Percentiles rank a stretch among this genome's conserved stretches.
Conservation (phyloP, 257 asterid genomes). For the Solanum gandarillasii region DNA sequence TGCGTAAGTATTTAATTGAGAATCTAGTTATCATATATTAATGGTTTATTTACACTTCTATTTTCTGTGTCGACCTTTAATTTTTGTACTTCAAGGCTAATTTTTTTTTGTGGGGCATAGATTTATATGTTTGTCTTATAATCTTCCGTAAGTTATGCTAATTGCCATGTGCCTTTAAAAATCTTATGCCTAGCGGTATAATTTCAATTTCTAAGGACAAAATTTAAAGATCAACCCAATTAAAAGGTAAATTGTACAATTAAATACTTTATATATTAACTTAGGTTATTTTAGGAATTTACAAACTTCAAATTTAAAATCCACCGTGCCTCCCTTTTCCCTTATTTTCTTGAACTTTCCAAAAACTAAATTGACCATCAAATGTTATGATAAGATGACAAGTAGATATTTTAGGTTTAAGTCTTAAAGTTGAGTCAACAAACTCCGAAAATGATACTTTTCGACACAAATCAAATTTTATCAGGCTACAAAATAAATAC, state of each 20-base stretch:
- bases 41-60: background rate
- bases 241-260: background rate
- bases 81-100: too few relatives aligned
- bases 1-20: too few relatives aligned
- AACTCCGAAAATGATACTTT: accelerated
- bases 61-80: background rate
- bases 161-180: background rate
- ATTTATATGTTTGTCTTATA: too few relatives aligned
- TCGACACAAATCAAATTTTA: background rate
- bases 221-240: background rate
- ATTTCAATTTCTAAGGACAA: too few relatives aligned
- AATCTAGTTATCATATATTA: too few relatives aligned
- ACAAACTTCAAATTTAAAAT: too few relatives aligned
- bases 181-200: background rate
- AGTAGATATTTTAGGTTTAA: background rate
- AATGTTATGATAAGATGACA: too few relatives aligned
- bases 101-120: accelerated
- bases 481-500: background rate
- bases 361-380: too few relatives aligned
- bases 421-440: background rate
- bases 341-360: too few relatives aligned
- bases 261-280: background rate
- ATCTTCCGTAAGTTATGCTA: background rate
- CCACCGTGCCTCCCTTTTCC: background rate
- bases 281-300: accelerated